phyloP scores from a whole-genome alignment of 305 asterid genomes.

The Euphrasia arctica region DNA sequence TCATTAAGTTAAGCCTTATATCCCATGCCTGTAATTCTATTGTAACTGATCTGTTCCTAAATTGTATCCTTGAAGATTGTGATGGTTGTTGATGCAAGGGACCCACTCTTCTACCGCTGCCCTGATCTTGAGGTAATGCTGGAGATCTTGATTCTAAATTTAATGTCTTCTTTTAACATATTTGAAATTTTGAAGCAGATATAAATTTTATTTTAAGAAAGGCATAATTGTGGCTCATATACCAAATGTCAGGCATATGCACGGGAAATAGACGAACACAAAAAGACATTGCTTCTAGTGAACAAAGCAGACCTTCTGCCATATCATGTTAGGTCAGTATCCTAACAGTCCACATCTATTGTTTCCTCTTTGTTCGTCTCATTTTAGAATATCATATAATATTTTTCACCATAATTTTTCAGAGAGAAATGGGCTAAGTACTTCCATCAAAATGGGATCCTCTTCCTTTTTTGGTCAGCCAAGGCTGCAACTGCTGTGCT shows the following conservation, averaged over 20 bases:
- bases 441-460: constrained; percentile 71
- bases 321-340: constrained; percentile 65
- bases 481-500: constrained; percentile 84
- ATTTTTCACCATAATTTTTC: constrained; percentile 21
- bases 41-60: constrained; percentile 26
- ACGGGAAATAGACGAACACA: constrained; percentile 84
- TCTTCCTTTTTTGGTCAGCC: constrained; percentile 97
- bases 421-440: constrained; percentile 87
- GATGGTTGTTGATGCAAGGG: constrained; percentile 98
- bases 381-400: neutral
- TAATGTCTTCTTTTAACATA: neutral
- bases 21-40: constrained; percentile 1
- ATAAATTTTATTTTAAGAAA: neutral
- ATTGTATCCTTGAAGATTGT: constrained; percentile 58
- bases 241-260: constrained; percentile 72
- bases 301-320: constrained; percentile 98
- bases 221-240: neutral
- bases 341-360: constrained; percentile 14
- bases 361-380: constrained; percentile 19
- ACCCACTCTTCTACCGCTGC: constrained; percentile 95
- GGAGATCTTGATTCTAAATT: too few species aligned
- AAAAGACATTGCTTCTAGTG: constrained; percentile 82
- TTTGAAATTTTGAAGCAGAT: neutral
- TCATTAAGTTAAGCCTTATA: constrained; percentile 4
- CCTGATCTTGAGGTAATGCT: constrained; percentile 93